Evolutionary conservation across 2,329 filamentous ascomycete genomes (phyloP), one percentile per base, ranked within the genome.

Genomic region (Apiospora hydei): DNA sequence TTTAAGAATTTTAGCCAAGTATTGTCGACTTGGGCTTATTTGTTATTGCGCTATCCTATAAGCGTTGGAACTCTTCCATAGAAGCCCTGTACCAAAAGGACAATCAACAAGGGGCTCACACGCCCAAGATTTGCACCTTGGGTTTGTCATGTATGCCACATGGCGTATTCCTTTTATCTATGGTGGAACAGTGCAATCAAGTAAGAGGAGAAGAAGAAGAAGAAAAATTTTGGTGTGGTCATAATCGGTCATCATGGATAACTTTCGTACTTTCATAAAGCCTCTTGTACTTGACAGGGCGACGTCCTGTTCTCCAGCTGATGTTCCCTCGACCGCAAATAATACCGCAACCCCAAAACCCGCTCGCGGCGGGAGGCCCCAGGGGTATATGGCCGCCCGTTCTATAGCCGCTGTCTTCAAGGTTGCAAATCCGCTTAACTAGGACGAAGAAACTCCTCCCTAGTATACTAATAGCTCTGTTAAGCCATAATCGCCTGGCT

Each of bases 201-300:
- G 57, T 18, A 64, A 13, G 57, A 64, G 57, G 16, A 64, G 18
- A 41, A 64, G 46, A 21, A 49, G 44, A 46, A 46, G 43, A 46
- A 46, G 44, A 38, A 41, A 34, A 10, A 21, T 14, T 21, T 41
- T 10, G 11, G 57, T 64, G 34, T 64, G 34, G 34, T 64, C 57
- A 64, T 64, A 64, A 64, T 13, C 30, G 8, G 57, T 64, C 18
- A 41, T 64, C 57, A 64, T 64, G 57, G 57, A 64, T 64, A 64
- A 64, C 34, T 41, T 41, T 41, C 57, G 34, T 64, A 64, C 57
- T 64, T 64, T 64, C 57, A 64, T 64, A 64, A 64, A 64, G 57
- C 57, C 57, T n/a, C 57, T 41, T 64, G 34, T 64, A n/a, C 34
- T 64, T 13, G 18, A 64, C 57, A 64, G 34, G 57, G 57, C 57